Conservation (phyloP, 2,329 filamentous ascomycete genomes). For the Mycosphaerelloides madeirae region DNA sequence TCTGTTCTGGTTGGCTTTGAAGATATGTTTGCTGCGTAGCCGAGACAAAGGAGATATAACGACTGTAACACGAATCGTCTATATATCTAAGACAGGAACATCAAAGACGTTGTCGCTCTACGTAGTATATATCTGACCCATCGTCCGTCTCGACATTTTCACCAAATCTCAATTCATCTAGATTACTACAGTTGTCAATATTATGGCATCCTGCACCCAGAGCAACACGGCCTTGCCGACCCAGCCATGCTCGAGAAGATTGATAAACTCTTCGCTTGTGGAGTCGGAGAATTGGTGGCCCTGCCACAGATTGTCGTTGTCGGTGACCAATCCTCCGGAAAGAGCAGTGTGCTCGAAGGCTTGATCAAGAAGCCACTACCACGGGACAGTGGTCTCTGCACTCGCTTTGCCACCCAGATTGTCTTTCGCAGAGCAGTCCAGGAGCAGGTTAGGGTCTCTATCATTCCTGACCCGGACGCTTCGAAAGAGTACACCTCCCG, state of each 20-base stretch:
- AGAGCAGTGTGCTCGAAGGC: constrained; percentile 60
- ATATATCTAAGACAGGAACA: too few species aligned
- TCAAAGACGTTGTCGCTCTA: too few species aligned
- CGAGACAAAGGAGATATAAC: too few species aligned
- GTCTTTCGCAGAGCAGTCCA: constrained; percentile 20
- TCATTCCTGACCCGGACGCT: constrained; percentile 18
- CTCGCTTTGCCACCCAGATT: constrained; percentile 37
- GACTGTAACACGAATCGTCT: too few species aligned
- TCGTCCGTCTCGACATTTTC: too few species aligned
- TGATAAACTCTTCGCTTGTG: constrained; percentile 49
- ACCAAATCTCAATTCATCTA: too few species aligned
- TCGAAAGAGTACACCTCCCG: constrained; percentile 10
- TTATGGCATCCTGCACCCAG: background rate
- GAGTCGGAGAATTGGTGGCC: constrained; percentile 33
- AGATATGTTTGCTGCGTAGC: too few species aligned
- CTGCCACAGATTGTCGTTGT: constrained; percentile 48
- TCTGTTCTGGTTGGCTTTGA: too few species aligned
- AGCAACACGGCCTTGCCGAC: constrained; percentile 9
- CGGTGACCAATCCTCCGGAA: constrained; percentile 59
- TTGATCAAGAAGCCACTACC: constrained; percentile 54
- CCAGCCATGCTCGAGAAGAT: constrained; percentile 49
- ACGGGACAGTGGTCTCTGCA: constrained; percentile 51
- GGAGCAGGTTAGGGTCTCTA: constrained; percentile 14
- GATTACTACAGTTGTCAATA: too few species aligned
- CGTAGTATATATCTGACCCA: too few species aligned